phyloP scores from a whole-genome alignment of 768 basidiomycete species.

The Botryobasidium botryosum region DNA sequence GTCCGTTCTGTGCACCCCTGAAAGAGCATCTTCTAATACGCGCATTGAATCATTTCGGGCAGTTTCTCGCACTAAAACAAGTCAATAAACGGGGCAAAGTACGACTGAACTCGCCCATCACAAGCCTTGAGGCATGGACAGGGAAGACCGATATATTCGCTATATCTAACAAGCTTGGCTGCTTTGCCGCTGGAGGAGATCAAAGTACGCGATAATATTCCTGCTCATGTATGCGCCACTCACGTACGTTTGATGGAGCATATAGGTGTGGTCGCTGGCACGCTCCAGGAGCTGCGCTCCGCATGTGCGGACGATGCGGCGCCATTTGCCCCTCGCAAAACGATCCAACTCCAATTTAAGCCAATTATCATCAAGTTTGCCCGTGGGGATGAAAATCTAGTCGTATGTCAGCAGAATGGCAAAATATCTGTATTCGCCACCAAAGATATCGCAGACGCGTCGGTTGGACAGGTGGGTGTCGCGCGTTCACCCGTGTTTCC shows the following conservation, averaged over 20 bases:
- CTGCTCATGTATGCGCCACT: not conserved
- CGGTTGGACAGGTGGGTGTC: not conserved
- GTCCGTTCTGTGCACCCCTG: no score
- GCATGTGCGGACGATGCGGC: not conserved
- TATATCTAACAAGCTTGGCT: slow-evolving; percentile 10
- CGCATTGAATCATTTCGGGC: no score
- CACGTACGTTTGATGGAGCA: not conserved
- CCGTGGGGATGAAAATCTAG: slow-evolving; percentile 3
- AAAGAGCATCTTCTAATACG: no score
- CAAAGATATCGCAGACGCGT: not conserved
- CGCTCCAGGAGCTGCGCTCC: slow-evolving; percentile 5
- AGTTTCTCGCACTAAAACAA: no score
- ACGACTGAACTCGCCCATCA: not conserved
- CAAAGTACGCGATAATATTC: slow-evolving; percentile 5
- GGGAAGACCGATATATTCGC: slow-evolving; percentile 7
- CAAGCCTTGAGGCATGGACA: slow-evolving; percentile 6
- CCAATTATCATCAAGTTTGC: slow-evolving; percentile 9
- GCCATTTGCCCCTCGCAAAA: not conserved
- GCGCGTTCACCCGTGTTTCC: not conserved
- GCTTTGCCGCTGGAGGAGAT: slow-evolving; percentile 7
- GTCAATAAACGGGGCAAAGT: no score
- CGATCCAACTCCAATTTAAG: not conserved
- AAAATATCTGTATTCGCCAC: slow-evolving; percentile 3
- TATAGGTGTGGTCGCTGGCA: slow-evolving; percentile 1
- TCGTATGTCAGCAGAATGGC: slow-evolving; percentile 8